phyloP scores from a whole-genome alignment of 2,329 filamentous ascomycete species.

The Sphaerulina populicola region DNA sequence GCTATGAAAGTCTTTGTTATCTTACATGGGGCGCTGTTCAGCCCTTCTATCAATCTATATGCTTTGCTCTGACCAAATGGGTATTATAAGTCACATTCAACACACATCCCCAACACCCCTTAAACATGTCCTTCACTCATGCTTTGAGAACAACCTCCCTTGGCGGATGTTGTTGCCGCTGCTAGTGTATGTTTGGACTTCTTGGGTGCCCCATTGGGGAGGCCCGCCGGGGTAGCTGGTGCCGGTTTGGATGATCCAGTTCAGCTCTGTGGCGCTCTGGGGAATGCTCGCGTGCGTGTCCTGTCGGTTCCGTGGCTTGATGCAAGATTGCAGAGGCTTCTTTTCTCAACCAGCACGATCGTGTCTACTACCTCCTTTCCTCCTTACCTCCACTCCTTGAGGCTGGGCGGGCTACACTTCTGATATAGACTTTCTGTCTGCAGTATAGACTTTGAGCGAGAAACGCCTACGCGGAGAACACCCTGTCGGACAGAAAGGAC shows the following conservation, averaged over 20 bases:
- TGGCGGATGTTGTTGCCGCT: slow-evolving; percentile 37
- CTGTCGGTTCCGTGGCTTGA: slow-evolving; percentile 3
- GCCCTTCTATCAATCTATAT: neutral
- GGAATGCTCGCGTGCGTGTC: neutral
- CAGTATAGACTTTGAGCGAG: too few relatives aligned
- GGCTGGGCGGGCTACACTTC: too few relatives aligned
- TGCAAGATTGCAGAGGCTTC: slow-evolving; percentile 1
- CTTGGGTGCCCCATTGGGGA: slow-evolving; percentile 44
- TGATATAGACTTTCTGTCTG: too few relatives aligned
- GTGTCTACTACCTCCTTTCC: too few relatives aligned
- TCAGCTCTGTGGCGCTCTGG: slow-evolving; percentile 3
- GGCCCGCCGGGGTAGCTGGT: slow-evolving; percentile 42
- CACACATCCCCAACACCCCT: neutral
- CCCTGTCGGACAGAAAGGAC: neutral
- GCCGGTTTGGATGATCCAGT: slow-evolving; percentile 41
- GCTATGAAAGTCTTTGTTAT: neutral
- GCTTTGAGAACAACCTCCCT: neutral
- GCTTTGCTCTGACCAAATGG: neutral
- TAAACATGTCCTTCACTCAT: neutral
- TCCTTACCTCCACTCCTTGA: too few relatives aligned
- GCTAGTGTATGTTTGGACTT: slow-evolving; percentile 43
- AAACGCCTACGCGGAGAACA: too few relatives aligned
- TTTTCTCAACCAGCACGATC: too few relatives aligned
- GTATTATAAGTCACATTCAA: neutral
- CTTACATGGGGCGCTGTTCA: neutral